A percentile compares a stretch with the other conserved stretches of the same genome.
These are phyloP conservation scores for Gossypium australe DNA, from an alignment of 345 rosid genomes.

Conservation along the genomic window DNA sequence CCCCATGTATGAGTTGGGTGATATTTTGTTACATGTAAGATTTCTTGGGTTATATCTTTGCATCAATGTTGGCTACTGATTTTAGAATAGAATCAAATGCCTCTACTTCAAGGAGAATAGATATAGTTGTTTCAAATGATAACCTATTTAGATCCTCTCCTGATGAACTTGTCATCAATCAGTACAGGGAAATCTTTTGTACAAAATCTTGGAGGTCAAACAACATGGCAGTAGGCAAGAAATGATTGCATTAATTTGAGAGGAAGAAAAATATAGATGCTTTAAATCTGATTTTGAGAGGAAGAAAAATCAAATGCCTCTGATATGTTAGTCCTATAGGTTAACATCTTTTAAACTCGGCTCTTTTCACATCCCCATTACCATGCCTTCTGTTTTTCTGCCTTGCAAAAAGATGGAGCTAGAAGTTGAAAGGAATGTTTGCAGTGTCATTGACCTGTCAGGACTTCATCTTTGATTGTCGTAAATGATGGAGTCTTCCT, in stretches of 20 bases:
- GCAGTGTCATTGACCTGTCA: background rate
- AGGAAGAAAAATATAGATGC: background rate
- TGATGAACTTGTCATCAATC: background rate
- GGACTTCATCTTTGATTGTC: background rate
- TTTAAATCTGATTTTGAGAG: background rate
- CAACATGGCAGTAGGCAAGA: background rate
- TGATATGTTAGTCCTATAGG: background rate
- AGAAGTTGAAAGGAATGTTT: background rate
- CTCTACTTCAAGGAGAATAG: background rate
- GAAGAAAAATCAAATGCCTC: background rate
- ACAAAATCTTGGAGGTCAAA: background rate
- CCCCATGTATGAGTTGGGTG: background rate
- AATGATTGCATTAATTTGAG: background rate
- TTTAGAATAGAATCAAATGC: background rate
- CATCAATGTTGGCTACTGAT: background rate
- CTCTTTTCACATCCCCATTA: background rate
- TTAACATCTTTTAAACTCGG: background rate
- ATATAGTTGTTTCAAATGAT: background rate
- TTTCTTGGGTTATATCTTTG: background rate
- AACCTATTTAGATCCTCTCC: background rate
- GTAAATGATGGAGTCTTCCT: background rate
- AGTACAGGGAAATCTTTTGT: background rate
- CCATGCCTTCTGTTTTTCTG: background rate
- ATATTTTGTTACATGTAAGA: background rate
- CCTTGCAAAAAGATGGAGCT: background rate